A percentile compares a stretch with the other conserved stretches of the same genome.
Evolutionary conservation across 495 filamentous ascomycete species (phyloP).

Genomic region (Penicillium longicatenatum): DNA sequence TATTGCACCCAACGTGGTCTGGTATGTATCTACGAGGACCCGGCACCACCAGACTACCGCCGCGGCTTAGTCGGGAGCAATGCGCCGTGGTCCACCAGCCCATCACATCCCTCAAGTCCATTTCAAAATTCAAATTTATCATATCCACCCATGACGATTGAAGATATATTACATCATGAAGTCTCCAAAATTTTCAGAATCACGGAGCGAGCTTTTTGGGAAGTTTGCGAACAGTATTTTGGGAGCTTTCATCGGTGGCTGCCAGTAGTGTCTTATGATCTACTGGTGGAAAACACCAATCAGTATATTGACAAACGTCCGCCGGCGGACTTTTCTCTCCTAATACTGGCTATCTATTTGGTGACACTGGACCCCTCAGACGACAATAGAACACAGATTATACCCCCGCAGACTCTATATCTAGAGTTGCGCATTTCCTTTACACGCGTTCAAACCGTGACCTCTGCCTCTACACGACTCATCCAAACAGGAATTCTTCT

Average conservation of each 20-base stretch:
- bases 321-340: slow-evolving; percentile 25
- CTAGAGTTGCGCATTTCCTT: neutral
- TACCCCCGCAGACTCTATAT: slow-evolving; percentile 4
- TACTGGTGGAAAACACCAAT: neutral
- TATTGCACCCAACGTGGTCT: slow-evolving; percentile 21
- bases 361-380: slow-evolving; percentile 18
- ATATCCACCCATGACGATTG: neutral
- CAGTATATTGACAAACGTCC: neutral
- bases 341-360: slow-evolving; percentile 27
- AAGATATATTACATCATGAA: neutral
- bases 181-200: slow-evolving; percentile 21
- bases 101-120: neutral
- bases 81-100: neutral
- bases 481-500: slow-evolving; percentile 38
- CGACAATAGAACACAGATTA: neutral
- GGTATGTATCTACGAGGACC: slow-evolving; percentile 19
- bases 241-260: slow-evolving; percentile 4
- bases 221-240: slow-evolving; percentile 7
- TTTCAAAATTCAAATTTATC: neutral
- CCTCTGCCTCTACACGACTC: slow-evolving; percentile 11
- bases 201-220: slow-evolving; percentile 20
- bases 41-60: neutral
- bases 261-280: slow-evolving; percentile 4
- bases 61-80: neutral
- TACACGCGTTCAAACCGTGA: slow-evolving; percentile 1